Percentiles rank a stretch among this genome's conserved stretches.
Conservation (phyloP, 495 filamentous ascomycete species). For the Trichoderma asperelloides region DNA sequence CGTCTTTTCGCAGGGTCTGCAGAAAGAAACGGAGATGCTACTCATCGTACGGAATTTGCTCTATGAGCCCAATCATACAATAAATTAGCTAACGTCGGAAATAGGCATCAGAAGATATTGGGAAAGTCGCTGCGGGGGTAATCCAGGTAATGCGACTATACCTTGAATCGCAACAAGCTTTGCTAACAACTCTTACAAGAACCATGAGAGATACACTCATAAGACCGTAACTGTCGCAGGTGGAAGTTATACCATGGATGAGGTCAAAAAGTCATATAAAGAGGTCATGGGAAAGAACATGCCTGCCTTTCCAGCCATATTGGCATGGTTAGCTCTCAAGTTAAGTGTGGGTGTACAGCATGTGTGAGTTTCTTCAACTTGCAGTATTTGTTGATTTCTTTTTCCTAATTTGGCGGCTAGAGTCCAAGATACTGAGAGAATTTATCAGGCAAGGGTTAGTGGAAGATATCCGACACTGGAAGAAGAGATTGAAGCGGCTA, state of each 20-base stretch:
- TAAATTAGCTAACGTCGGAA: background rate
- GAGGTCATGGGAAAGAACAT: slow-evolving; percentile 19
- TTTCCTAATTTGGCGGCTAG: background rate
- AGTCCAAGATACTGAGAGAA: slow-evolving; percentile 16
- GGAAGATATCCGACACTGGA: slow-evolving; percentile 16
- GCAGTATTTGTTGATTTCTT: slow-evolving; percentile 1
- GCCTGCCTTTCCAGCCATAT: slow-evolving; percentile 15
- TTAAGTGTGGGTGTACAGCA: slow-evolving; percentile 17
- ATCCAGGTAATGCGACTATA: slow-evolving; percentile 18
- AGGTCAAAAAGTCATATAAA: slow-evolving; percentile 18
- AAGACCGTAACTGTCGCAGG: slow-evolving; percentile 18
- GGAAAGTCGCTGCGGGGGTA: slow-evolving; percentile 26
- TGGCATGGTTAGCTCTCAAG: slow-evolving; percentile 17
- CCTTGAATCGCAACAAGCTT: background rate
- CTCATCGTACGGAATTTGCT: slow-evolving; percentile 15
- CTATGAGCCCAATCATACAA: background rate
- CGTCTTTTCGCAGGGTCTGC: slow-evolving; percentile 21
- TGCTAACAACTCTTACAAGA: slow-evolving; percentile 11
- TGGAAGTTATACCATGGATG: slow-evolving; percentile 19
- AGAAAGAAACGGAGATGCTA: slow-evolving; percentile 20
- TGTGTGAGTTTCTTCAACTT: slow-evolving; percentile 13
- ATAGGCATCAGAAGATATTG: slow-evolving; percentile 30
- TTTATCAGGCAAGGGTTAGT: slow-evolving; percentile 15
- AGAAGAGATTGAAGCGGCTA: slow-evolving; percentile 20
- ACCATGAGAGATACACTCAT: slow-evolving; percentile 20